Evolutionary conservation across 2,329 filamentous ascomycete species (phyloP).

Genomic region (Thermomyces lanuginosus): DNA sequence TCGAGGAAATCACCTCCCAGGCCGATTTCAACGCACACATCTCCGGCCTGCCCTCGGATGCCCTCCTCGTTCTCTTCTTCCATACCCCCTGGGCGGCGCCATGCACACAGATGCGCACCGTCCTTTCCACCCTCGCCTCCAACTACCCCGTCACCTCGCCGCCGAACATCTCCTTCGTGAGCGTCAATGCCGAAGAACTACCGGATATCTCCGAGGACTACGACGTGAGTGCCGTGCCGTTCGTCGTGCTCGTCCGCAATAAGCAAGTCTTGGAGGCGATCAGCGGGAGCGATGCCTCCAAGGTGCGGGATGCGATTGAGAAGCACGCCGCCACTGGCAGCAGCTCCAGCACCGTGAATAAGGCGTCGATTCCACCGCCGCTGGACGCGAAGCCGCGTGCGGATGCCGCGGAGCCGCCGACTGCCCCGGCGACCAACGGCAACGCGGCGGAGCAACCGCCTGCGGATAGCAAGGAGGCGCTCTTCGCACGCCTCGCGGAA

Average conservation of each 20-base stretch:
- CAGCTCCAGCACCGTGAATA: constrained; percentile 17
- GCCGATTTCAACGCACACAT: constrained; percentile 56
- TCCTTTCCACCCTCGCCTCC: constrained; percentile 69
- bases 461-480: constrained; percentile 61
- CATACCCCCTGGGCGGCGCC: constrained; percentile 94
- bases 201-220: constrained; percentile 83
- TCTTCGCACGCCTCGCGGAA: constrained; percentile 63
- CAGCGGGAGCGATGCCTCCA: constrained; percentile 74
- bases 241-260: constrained; percentile 65
- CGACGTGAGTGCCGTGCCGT: constrained; percentile 87
- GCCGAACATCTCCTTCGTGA: constrained; percentile 61
- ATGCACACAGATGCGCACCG: constrained; percentile 81
- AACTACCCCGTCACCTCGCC: constrained; percentile 60
- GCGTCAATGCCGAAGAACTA: constrained; percentile 86
- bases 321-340: constrained; percentile 44
- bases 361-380: constrained; percentile 22
- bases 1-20: constrained; percentile 61
- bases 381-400: constrained; percentile 23
- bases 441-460: constrained; percentile 13
- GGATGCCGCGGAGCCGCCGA: constrained; percentile 12
- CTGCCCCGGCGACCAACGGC: constrained; percentile 11
- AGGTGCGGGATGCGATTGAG: constrained; percentile 74
- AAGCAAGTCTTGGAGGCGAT: constrained; percentile 67
- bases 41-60: constrained; percentile 47
- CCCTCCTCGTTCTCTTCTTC: constrained; percentile 78